phyloP scores from a whole-genome alignment of 2,329 filamentous ascomycete genomes.

The Fusarium fracticaudum region DNA sequence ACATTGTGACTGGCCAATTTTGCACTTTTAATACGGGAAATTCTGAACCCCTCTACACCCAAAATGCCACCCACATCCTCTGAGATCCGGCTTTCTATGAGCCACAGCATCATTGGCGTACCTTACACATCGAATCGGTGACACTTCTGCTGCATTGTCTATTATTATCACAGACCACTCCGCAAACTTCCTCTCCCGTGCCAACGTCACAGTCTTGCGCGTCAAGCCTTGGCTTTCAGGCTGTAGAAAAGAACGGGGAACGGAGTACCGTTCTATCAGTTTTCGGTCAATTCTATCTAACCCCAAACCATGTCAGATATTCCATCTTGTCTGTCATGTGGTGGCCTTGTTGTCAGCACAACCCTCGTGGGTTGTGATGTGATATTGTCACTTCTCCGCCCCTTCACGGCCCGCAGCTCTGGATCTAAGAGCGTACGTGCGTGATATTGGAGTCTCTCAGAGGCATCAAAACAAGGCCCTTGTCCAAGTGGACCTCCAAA shows the following conservation, averaged over 20 bases:
- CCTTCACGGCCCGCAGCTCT: slow-evolving; percentile 17
- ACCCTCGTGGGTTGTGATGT: slow-evolving; percentile 19
- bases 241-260: slow-evolving; percentile 4
- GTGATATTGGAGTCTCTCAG: slow-evolving; percentile 9
- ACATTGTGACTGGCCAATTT: slow-evolving; percentile 7
- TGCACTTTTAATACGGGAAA: slow-evolving; percentile 10
- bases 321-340: slow-evolving; percentile 12
- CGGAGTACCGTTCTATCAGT: slow-evolving; percentile 14
- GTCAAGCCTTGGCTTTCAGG: slow-evolving; percentile 20
- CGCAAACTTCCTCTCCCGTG: slow-evolving; percentile 1
- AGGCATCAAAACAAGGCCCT: slow-evolving; percentile 23
- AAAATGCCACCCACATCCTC: neutral
- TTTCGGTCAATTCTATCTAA: slow-evolving; percentile 4
- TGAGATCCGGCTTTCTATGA: slow-evolving; percentile 1
- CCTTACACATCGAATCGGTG: neutral
- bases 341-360: slow-evolving; percentile 23
- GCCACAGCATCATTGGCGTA: slow-evolving; percentile 35
- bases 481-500: slow-evolving; percentile 20
- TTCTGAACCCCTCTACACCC: slow-evolving; percentile 5
- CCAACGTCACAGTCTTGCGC: slow-evolving; percentile 24
- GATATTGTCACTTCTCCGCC: slow-evolving; percentile 30
- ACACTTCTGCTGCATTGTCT: neutral
- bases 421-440: slow-evolving; percentile 7
- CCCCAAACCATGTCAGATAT: slow-evolving; percentile 22
- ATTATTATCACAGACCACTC: slow-evolving; percentile 15